phyloP scores from a whole-genome alignment of 495 filamentous ascomycete genomes.

The Chaetomium tenue region DNA sequence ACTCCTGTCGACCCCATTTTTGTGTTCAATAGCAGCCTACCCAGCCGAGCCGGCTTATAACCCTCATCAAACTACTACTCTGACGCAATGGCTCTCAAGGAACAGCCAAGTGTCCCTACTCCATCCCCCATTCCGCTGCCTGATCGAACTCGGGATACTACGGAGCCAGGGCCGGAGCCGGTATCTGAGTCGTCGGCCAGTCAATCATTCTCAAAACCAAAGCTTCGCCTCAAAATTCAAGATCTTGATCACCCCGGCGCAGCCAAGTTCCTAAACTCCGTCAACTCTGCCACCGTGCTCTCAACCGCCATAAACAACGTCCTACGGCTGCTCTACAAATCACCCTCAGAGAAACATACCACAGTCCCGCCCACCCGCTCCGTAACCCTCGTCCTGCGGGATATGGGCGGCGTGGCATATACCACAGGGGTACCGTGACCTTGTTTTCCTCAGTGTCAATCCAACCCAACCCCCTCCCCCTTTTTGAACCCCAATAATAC shows the following conservation, averaged over 20 bases:
- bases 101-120: background rate
- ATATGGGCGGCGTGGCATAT: slow-evolving; percentile 82
- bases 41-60: background rate
- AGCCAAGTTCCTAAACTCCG: slow-evolving; percentile 58
- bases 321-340: slow-evolving; percentile 60
- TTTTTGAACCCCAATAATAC: background rate
- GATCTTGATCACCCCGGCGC: slow-evolving; percentile 67
- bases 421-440: slow-evolving; percentile 59
- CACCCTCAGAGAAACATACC: slow-evolving; percentile 39
- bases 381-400: slow-evolving; percentile 80
- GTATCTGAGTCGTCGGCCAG: background rate
- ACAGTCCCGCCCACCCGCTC: slow-evolving; percentile 59
- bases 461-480: background rate
- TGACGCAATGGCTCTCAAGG: slow-evolving; percentile 11
- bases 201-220: slow-evolving; percentile 51
- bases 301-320: slow-evolving; percentile 62
- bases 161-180: background rate
- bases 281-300: slow-evolving; percentile 59
- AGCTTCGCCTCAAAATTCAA: slow-evolving; percentile 66
- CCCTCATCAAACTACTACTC: background rate
- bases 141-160: background rate
- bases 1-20: background rate
- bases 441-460: background rate
- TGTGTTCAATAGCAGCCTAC: background rate
- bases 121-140: slow-evolving; percentile 9